phyloP scores from a whole-genome alignment of 2,329 filamentous ascomycete species.

The Knufia fluminis region DNA sequence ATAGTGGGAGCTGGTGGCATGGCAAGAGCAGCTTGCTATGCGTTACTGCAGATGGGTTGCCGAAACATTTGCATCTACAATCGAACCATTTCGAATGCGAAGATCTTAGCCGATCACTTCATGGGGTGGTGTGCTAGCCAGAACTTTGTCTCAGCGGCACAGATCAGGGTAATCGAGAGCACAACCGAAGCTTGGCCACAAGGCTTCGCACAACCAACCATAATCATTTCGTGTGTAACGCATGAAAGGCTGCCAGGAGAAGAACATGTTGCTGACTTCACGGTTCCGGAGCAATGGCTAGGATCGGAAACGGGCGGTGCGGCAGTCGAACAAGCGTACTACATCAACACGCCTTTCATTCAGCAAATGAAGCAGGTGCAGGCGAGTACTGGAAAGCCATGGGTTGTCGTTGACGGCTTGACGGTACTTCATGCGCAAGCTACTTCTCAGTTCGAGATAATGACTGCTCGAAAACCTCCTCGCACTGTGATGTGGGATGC shows the following conservation, averaged over 20 bases:
- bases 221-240: constrained; percentile 68
- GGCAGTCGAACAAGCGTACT: constrained; percentile 62
- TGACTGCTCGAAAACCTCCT: constrained; percentile 64
- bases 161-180: constrained; percentile 47
- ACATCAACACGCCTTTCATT: constrained; percentile 62
- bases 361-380: constrained; percentile 55
- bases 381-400: constrained; percentile 45
- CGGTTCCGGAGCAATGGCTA: constrained; percentile 60
- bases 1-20: constrained; percentile 59
- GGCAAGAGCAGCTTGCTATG: constrained; percentile 68
- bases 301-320: constrained; percentile 65
- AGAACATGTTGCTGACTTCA: constrained; percentile 58
- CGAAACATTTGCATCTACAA: constrained; percentile 68
- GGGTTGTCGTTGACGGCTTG: constrained; percentile 67
- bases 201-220: constrained; percentile 55
- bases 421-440: constrained; percentile 71
- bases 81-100: constrained; percentile 57
- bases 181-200: constrained; percentile 56
- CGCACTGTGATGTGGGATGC: constrained; percentile 61
- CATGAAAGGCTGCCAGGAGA: constrained; percentile 51
- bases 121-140: constrained; percentile 40
- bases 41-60: constrained; percentile 68
- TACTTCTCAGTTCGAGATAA: constrained; percentile 72
- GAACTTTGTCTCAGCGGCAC: constrained; percentile 35
- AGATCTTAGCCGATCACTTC: constrained; percentile 61